A percentile compares a stretch with the other conserved stretches of the same genome.
Evolutionary conservation across 768 basidiomycete species (phyloP).

Genomic region (Macrolepiota dolichaula): DNA sequence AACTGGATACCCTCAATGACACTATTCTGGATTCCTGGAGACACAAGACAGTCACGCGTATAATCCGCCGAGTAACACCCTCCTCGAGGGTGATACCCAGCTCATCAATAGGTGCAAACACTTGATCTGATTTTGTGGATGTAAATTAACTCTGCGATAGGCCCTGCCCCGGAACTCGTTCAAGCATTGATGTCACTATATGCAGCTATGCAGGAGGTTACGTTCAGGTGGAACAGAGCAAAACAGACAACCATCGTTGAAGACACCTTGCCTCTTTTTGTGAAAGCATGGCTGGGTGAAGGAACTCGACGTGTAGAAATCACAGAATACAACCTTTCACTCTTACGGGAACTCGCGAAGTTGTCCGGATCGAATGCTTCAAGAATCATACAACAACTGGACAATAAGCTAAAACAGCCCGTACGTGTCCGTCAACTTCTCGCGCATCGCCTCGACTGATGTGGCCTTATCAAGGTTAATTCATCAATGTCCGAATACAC

Average conservation of each 20-base stretch:
- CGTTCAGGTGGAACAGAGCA: conserved; percentile 5
- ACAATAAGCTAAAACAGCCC: conserved; percentile 15
- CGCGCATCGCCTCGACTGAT: neutral
- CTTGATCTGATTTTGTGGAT: neutral
- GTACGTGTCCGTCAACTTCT: conserved; percentile 19
- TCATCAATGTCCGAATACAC: conserved; percentile 38
- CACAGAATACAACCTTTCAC: conserved; percentile 41
- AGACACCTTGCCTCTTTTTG: conserved; percentile 37
- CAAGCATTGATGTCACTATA: conserved; percentile 53
- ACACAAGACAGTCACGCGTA: neutral
- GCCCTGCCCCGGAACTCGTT: conserved; percentile 53
- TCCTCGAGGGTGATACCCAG: conserved; percentile 4
- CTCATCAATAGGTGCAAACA: neutral
- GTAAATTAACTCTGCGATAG: conserved; percentile 10
- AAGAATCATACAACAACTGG: conserved; percentile 9
- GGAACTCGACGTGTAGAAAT: conserved; percentile 20
- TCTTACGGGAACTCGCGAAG: conserved; percentile 41
- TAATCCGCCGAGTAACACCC: neutral
- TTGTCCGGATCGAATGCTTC: conserved; percentile 27
- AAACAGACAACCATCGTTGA: conserved; percentile 24
- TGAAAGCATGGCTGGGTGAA: conserved; percentile 30
- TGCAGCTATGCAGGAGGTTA: conserved; percentile 52
- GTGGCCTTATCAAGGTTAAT: neutral
- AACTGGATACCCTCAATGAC: neutral
- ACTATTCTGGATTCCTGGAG: conserved; percentile 4